Conservation (phyloP, 1,284 basidiomycete genomes). For the Coniferiporia sulphurascens region DNA sequence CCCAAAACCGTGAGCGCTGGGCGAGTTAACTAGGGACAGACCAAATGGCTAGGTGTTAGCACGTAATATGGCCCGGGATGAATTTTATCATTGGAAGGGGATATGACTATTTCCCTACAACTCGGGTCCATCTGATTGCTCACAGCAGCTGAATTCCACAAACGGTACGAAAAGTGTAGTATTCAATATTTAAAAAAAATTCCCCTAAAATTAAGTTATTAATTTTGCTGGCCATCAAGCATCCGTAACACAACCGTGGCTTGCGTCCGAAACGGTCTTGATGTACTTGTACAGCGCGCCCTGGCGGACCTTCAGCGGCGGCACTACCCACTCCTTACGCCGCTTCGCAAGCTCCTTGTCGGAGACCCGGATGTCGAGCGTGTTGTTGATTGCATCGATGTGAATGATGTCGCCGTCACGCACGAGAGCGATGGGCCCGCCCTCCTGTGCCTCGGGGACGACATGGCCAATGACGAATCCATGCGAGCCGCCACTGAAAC, state of each 20-base stretch:
- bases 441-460: slow-evolving; percentile 84
- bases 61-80: no score
- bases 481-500: slow-evolving; percentile 93
- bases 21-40: no score
- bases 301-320: slow-evolving; percentile 78
- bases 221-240: slow-evolving; percentile 28
- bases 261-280: slow-evolving; percentile 82
- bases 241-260: slow-evolving; percentile 85
- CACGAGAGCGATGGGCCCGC: slow-evolving; percentile 88
- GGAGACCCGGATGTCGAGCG: slow-evolving; percentile 68
- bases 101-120: no score
- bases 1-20: no score
- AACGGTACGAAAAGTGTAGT: no score
- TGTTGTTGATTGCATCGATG: slow-evolving; percentile 83
- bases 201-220: no score
- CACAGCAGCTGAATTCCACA: no score
- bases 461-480: slow-evolving; percentile 93
- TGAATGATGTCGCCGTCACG: slow-evolving; percentile 83
- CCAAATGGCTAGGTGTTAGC: no score
- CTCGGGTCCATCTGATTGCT: no score
- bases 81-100: no score
- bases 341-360: slow-evolving; percentile 69
- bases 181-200: no score
- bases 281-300: slow-evolving; percentile 89
- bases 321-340: slow-evolving; percentile 67